Base-by-base conservation (phyloP, 805 yeast genomes). In the Saturnispora kantuleensis region DNA sequence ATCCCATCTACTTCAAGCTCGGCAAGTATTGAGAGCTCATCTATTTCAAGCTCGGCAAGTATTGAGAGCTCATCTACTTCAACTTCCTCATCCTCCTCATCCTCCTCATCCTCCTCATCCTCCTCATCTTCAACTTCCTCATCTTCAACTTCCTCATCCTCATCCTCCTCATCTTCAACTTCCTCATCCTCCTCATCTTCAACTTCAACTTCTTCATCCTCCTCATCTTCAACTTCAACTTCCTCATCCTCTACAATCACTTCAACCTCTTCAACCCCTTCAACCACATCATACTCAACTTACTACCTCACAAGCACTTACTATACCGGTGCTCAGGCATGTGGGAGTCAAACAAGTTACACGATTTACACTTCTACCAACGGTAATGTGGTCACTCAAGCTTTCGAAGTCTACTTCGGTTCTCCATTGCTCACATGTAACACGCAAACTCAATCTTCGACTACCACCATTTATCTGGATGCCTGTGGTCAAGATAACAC, bases 291-390 rank as follows among this genome's bases (percentile, higher is more conserved):
- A 15, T 34, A 54, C 31, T 28, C 58, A 29, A 39, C 56, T 56
- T 5, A 44, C 59, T 15, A 44, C 60, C 42, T 40, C 64, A 18
- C 39, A 54, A 17, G 15, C 62, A 5, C 41, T 55, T 8, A 38
- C 52, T 48, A 16, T 12, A 35, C 37, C 37, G 50, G 56, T 17
- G 42, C 56, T n/a, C 46, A 62, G n/a, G 50, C 57, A 31, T 47
- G 60, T 51, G 28, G 57, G 47, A 13, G 54, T 49, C 18, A 50
- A 4, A 39, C 54, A 44, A 7, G 49, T 45, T 39, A 54, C 40
- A 38, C 57, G 47, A 38, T 56, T 35, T n/a, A 57, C n/a, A 18
- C 54, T 7, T 8, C 56, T 10, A 31, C 51, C n/a, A 40, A 11
- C 12, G 28, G n/a, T 17, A 34, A 11, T 34, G 17, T 15, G 21